Base-by-base conservation (phyloP, 2,329 filamentous ascomycete species). In the Monosporascus sp. region DNA sequence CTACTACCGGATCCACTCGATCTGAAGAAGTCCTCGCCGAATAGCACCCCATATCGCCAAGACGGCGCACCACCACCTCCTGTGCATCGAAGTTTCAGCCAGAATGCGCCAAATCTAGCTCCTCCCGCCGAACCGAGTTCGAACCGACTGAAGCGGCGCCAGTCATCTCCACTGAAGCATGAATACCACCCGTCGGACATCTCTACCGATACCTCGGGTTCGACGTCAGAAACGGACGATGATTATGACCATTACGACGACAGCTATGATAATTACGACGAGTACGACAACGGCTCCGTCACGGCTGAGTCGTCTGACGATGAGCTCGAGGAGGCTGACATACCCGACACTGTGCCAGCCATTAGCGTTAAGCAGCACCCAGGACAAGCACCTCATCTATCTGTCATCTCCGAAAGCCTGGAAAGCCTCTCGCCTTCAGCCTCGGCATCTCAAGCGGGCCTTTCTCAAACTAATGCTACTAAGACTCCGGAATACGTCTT, bases 141-240 rank as follows among this genome's bases (percentile, higher is more conserved):
- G 60, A 68, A 68, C 58, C 78, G 69, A 69, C 59, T 82, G 22
- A 82, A 87, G 65, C 84, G 92, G 45, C 84, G 91, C 19, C 88
- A 85, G 1, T 97, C 94, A 0, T 99, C 94, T 1, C 94, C 94
- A 0, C 77, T 99, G 49, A 99, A 99, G 74, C 93, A 97, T 67
- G 93, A 99, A 72, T 99, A 97, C 64, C 87, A 92, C 58, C 93
- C 93, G 16, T 97, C 94, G 1, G 82, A 86, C 49, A 71, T 77
- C 48, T 84, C 81, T 0, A 85, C 82, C 0, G 74, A 70, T 17
- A 62, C 60, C 27, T 67, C 66, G 8, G 53, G 55, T 22, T 66
- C 66, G 7, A 52, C 58, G 20, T 65, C 64, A 22, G 58, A 50
- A 40, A 65, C 65, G n/a, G 66, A 65, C 7, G 85, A 83, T 7